phyloP scores from a whole-genome alignment of 441 rosid species.

The Pelargonium australe region DNA sequence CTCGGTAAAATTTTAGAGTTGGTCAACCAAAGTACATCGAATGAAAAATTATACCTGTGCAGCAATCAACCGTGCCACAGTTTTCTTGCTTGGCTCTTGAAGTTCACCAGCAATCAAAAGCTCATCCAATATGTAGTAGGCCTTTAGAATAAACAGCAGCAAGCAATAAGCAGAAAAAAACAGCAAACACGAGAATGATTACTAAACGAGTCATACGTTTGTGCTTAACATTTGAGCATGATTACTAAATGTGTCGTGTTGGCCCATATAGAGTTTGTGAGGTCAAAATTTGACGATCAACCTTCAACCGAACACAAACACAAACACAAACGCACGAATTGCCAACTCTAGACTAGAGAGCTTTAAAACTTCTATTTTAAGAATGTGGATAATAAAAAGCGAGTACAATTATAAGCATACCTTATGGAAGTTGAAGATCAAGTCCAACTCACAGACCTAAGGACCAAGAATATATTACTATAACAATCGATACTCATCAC shows the following conservation, averaged over 20 bases:
- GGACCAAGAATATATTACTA: slow-evolving; percentile 18
- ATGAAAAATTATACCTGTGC: slow-evolving; percentile 53
- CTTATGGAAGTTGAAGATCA: slow-evolving; percentile 80
- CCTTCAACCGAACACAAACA: no score
- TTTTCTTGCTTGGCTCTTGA: slow-evolving; percentile 98
- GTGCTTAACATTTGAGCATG: no score
- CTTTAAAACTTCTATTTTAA: neutral
- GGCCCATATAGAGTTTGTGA: no score
- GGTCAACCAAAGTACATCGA: neutral
- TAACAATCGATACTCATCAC: neutral
- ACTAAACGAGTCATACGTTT: no score
- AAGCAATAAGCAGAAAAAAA: neutral
- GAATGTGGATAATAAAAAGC: neutral
- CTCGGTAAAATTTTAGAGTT: neutral
- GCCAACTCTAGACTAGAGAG: neutral
- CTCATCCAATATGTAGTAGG: slow-evolving; percentile 74
- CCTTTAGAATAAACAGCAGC: slow-evolving; percentile 32
- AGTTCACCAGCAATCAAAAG: slow-evolving; percentile 92
- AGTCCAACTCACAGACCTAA: slow-evolving; percentile 75
- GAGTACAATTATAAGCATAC: slow-evolving; percentile 22
- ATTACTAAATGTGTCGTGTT: no score
- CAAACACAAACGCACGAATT: no score
- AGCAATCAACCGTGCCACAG: slow-evolving; percentile 71
- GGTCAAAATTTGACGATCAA: no score
- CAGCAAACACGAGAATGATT: neutral